Percentiles rank a stretch among this genome's conserved stretches.
Conservation (phyloP, 768 basidiomycete genomes). For the Naganishia onofrii region DNA sequence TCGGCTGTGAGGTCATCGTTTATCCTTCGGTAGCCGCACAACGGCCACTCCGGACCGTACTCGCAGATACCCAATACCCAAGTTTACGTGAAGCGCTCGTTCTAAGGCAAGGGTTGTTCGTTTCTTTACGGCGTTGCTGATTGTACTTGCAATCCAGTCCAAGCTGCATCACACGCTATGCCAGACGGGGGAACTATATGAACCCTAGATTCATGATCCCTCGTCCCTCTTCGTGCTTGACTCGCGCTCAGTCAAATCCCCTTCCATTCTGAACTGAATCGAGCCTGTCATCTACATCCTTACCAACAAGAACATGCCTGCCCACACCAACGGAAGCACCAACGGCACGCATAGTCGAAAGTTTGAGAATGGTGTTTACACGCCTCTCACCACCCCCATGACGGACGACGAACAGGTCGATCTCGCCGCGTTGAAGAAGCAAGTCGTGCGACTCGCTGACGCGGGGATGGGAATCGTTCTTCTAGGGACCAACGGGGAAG, state of each 20-base stretch:
- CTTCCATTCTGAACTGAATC: not conserved
- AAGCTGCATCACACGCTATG: too few relatives aligned
- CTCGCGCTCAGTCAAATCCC: not conserved
- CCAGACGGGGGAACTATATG: too few relatives aligned
- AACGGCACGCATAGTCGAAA: conserved; percentile 29
- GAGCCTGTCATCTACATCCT: not conserved
- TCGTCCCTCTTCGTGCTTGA: too few relatives aligned
- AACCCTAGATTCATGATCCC: too few relatives aligned
- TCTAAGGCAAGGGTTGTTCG: too few relatives aligned
- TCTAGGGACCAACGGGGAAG: conserved; percentile 57
- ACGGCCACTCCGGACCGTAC: too few relatives aligned
- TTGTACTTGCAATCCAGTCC: too few relatives aligned
- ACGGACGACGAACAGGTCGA: conserved; percentile 72
- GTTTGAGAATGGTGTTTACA: conserved; percentile 66
- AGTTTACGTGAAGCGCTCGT: too few relatives aligned
- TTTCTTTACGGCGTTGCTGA: too few relatives aligned
- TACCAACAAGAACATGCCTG: conserved; percentile 5
- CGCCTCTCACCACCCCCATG: conserved; percentile 67
- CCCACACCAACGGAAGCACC: conserved; percentile 20
- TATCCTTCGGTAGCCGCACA: too few relatives aligned
- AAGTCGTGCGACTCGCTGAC: conserved; percentile 70
- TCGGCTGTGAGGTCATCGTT: too few relatives aligned
- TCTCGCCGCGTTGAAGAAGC: conserved; percentile 63
- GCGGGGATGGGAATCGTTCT: conserved; percentile 54
- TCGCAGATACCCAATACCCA: too few relatives aligned